Percentiles rank a stretch among this genome's conserved stretches.
Evolutionary conservation across 371 early-diverging fungal species (phyloP).

Genomic region (Rhizopus microsporus): DNA sequence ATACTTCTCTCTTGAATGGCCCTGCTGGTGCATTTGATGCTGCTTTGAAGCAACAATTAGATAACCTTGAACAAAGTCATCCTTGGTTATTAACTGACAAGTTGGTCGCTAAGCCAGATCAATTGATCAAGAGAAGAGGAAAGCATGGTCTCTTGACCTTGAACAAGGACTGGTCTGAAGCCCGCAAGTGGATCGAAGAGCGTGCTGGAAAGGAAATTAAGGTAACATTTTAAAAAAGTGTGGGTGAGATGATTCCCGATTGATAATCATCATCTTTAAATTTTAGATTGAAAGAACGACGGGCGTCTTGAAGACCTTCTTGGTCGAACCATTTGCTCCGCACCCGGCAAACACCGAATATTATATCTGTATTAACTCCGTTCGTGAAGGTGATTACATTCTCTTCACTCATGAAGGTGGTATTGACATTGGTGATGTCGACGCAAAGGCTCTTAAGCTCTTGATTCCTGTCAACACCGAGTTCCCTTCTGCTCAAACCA

Average conservation of each 20-base stretch:
- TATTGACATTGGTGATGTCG: constrained; percentile 98
- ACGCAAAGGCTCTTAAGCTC: constrained; percentile 90
- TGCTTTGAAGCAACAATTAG: constrained; percentile 68
- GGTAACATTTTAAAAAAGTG: constrained; percentile 46
- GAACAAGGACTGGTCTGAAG: constrained; percentile 86
- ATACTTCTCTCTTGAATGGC: constrained; percentile 57
- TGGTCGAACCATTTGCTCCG: constrained; percentile 96
- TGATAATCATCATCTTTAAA: constrained; percentile 2
- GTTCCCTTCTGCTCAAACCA: constrained; percentile 66
- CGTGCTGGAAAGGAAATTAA: constrained; percentile 84
- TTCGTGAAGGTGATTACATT: constrained; percentile 93
- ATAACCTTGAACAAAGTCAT: constrained; percentile 70
- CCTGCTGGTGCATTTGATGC: constrained; percentile 46
- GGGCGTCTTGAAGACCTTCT: constrained; percentile 90
- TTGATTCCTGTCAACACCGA: constrained; percentile 69
- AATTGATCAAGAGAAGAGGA: constrained; percentile 96
- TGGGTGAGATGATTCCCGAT: constrained; percentile 20
- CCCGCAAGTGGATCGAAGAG: constrained; percentile 86
- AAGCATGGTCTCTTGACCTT: constrained; percentile 92
- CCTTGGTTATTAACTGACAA: constrained; percentile 86
- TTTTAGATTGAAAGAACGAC: constrained; percentile 80
- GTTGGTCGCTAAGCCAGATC: constrained; percentile 96
- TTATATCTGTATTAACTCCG: constrained; percentile 96
- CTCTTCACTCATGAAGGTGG: constrained; percentile 98
- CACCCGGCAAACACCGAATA: constrained; percentile 92